Conservation (phyloP, 176 grass and related monocot genomes). For the Melocanna baccifera region DNA sequence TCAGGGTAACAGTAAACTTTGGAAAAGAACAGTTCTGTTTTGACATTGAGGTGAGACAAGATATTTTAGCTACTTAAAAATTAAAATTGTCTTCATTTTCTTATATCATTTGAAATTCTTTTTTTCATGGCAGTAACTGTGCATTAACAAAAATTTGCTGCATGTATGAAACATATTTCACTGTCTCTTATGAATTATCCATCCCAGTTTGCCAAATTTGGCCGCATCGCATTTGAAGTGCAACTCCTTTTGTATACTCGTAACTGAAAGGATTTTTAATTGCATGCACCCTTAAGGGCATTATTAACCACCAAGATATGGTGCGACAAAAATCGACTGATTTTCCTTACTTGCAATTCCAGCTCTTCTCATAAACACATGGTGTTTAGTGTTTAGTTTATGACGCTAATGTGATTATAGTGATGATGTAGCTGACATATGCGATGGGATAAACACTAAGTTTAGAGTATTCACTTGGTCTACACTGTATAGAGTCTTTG, state of each 20-base stretch:
- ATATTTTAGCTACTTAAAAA: constrained; percentile 6
- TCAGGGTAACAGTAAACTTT: constrained; percentile 84
- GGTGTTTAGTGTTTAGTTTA: constrained; percentile 9
- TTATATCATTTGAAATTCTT: background rate
- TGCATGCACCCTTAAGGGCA: background rate
- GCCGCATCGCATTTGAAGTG: background rate
- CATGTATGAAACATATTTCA: background rate
- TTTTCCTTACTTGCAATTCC: background rate
- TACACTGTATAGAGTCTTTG: background rate
- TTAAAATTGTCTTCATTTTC: background rate
- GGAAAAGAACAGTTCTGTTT: constrained; percentile 86
- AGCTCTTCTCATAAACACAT: background rate
- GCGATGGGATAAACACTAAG: constrained; percentile 1
- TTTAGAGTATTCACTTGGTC: constrained; percentile 1
- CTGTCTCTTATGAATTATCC: constrained; percentile 1
- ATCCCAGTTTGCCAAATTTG: constrained; percentile 5
- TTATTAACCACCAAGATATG: constrained; percentile 6
- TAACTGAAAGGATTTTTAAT: background rate
- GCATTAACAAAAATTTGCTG: background rate
- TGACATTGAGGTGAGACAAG: constrained; percentile 63
- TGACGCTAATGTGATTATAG: background rate
- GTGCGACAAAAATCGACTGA: background rate
- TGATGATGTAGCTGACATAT: background rate
- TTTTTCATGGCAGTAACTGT: background rate
- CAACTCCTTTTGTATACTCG: background rate